phyloP scores from a whole-genome alignment of 2,329 filamentous ascomycete species.

The Meredithiella fracta region DNA sequence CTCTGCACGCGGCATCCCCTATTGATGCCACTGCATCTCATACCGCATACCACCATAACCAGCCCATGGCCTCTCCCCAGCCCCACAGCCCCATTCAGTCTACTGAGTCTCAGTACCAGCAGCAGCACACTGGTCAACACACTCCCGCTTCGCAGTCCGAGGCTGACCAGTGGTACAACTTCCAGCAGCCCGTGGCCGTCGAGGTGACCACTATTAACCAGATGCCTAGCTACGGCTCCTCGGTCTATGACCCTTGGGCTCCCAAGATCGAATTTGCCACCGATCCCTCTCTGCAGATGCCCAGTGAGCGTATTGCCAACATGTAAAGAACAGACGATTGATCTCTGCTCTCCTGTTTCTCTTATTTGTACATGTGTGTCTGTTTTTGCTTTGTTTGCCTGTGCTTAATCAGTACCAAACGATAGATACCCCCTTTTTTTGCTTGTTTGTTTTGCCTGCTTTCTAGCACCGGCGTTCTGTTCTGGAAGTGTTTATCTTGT shows the following conservation, averaged over 20 bases:
- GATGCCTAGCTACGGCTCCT: conserved; percentile 32
- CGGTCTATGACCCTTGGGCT: conserved; percentile 36
- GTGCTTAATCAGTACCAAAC: conserved; percentile 15
- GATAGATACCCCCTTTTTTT: conserved; percentile 14
- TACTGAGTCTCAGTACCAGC: conserved; percentile 22
- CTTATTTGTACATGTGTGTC: conserved; percentile 9
- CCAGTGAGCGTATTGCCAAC: conserved; percentile 39
- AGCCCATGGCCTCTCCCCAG: conserved; percentile 19
- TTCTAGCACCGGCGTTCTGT: conserved; percentile 9
- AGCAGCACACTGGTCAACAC: conserved; percentile 18
- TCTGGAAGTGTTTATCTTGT: conserved; percentile 10
- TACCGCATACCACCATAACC: conserved; percentile 19
- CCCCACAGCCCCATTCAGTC: conserved; percentile 19
- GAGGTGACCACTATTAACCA: conserved; percentile 39
- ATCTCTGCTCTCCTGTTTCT: not conserved
- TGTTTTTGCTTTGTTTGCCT: conserved; percentile 13
- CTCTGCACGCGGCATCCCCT: conserved; percentile 31
- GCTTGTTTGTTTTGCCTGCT: conserved; percentile 11
- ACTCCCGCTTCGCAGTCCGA: conserved; percentile 25
- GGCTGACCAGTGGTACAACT: conserved; percentile 39
- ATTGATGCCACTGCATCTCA: conserved; percentile 23
- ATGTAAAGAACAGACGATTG: conserved; percentile 25
- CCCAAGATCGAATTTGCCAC: conserved; percentile 39
- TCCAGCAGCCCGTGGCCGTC: conserved; percentile 34
- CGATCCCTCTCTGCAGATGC: conserved; percentile 41